These are phyloP conservation scores for Toxicodendron radicans DNA, from an alignment of 345 rosid species.

Conservation along the genomic window DNA sequence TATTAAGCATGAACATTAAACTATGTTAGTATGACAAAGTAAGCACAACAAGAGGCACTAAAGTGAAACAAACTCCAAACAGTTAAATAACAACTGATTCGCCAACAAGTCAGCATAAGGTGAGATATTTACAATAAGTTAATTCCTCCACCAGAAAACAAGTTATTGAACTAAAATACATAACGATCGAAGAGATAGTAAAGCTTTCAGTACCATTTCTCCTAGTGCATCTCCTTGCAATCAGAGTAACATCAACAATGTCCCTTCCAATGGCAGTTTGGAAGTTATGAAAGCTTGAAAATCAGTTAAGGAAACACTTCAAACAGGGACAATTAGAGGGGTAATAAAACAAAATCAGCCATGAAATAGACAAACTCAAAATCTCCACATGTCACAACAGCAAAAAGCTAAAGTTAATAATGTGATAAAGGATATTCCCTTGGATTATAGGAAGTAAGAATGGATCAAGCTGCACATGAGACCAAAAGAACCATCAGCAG, in stretches of 20 bases:
- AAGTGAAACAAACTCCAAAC: not conserved
- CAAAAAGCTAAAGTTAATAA: conserved; percentile 18
- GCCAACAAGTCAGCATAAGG: not conserved
- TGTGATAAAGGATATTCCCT: conserved; percentile 87
- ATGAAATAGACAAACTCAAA: conserved; percentile 2
- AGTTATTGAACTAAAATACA: not conserved
- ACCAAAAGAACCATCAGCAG: conserved; percentile 21
- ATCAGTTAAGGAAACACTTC: conserved; percentile 53
- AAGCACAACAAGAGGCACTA: conserved; percentile 2
- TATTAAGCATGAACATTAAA: conserved; percentile 31
- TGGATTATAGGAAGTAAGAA: conserved; percentile 88
- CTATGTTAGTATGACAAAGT: not conserved
- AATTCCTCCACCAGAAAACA: conserved; percentile 3
- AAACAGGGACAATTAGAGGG: not conserved
- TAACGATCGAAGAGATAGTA: conserved; percentile 8
- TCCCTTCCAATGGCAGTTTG: conserved; percentile 93
- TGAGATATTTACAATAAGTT: not conserved
- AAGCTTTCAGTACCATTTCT: conserved; percentile 70
- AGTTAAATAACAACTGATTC: not conserved
- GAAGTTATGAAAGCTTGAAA: conserved; percentile 72
- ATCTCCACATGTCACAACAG: conserved; percentile 21
- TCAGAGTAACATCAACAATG: conserved; percentile 73
- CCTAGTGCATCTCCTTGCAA: conserved; percentile 96
- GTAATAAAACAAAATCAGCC: not conserved
- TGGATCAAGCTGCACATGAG: conserved; percentile 79